Evolutionary conservation across 768 basidiomycete genomes (phyloP).

Genomic region (Tulasnella sp.): DNA sequence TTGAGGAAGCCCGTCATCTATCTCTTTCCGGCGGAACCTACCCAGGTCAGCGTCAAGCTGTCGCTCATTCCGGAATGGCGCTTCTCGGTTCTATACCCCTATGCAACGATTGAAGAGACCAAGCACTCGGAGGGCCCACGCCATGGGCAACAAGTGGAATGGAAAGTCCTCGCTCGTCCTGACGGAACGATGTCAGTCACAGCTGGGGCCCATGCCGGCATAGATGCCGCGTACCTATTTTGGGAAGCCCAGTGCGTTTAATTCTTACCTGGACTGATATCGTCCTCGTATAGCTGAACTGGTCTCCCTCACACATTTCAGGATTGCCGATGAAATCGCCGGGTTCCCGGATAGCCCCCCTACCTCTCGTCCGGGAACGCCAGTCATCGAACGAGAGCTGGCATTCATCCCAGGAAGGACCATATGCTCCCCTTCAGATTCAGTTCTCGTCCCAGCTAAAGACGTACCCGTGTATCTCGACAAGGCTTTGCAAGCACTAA

Average conservation of each 20-base stretch:
- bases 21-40: constrained; percentile 29
- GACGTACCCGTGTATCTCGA: constrained; percentile 36
- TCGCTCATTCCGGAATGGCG: constrained; percentile 32
- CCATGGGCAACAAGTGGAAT: constrained; percentile 29
- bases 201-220: constrained; percentile 22
- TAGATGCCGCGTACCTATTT: constrained; percentile 25
- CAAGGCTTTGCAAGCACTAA: constrained; percentile 29
- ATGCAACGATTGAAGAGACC: neutral
- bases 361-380: constrained; percentile 8
- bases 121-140: neutral
- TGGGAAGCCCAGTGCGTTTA: neutral
- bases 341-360: neutral
- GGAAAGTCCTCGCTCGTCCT: constrained; percentile 31
- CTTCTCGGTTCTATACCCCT: constrained; percentile 35
- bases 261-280: neutral
- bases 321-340: neutral
- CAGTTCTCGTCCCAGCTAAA: constrained; percentile 30
- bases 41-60: constrained; percentile 29
- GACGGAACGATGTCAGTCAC: constrained; percentile 32
- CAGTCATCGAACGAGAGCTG: neutral
- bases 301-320: neutral
- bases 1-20: constrained; percentile 35
- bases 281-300: neutral
- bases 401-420: constrained; percentile 17
- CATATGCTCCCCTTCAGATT: constrained; percentile 22